Base-by-base conservation (phyloP, 441 rosid genomes). In the Arabidopsis hybrid region DNA sequence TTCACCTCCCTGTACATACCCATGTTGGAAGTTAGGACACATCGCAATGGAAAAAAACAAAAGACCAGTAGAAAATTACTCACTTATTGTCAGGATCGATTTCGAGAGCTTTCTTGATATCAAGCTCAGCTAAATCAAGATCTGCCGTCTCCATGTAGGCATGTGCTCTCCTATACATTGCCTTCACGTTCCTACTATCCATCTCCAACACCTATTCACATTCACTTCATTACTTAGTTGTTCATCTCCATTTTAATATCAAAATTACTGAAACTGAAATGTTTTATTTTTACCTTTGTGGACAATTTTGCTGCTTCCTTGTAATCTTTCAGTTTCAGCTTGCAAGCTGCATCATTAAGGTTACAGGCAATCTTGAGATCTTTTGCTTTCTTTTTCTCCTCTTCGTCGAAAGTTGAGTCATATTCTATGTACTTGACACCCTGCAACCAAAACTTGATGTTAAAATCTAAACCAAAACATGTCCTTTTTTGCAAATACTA, bases 61-160 rank as follows among this genome's bases (percentile, higher is more conserved):
- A 1, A 1, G 3, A 7, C 14, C 11, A 7, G 18, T 18, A 9
- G 16, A 7, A 14, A 9, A 0, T 8, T 8, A 39, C 53, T 4
- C 40, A 86, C 97, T 93, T 87, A 72, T 90, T 92, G 18, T 85
- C 80, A 6, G 95, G 96, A 8, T 92, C 93, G 14, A 89, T 92
- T 73, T 90, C 96, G 8, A 92, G 86, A n/a, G 96, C 97, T 67
- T 83, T 91, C 82, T 89, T 91, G 11, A 93, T 78, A 58, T 91
- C 98, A 4, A 82, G 12, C 80, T 91, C 97, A 0, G 97, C 97
- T 64, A 88, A 73, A 52, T 91, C 97, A 49, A 93, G 77, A 78
- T 93, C 95, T 8, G 83, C 83, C 0, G 78, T 75, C 29, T 87
- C 83, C 29, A 87, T 87, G 39, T 88, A 91, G 3, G 97, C 97